Evolutionary conservation across 2,329 filamentous ascomycete species (phyloP).

Genomic region (Alternaria infectoria): DNA sequence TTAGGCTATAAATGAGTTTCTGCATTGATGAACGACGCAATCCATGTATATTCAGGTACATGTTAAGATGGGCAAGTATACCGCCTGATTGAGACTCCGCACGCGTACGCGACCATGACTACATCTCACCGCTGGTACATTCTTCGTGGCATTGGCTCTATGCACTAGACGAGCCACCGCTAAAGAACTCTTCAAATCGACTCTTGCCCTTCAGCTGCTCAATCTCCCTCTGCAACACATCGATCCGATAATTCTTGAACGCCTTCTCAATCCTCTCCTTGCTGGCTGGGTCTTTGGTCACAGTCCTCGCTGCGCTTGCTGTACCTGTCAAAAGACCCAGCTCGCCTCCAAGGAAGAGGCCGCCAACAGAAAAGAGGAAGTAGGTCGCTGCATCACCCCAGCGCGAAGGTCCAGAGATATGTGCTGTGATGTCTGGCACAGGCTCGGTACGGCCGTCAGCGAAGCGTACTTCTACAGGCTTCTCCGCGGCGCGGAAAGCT

Average conservation of each 20-base stretch:
- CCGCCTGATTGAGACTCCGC: background rate
- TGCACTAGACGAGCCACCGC: background rate
- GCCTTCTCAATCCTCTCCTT: slow-evolving; percentile 66
- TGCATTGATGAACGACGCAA: background rate
- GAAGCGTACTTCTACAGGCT: slow-evolving; percentile 68
- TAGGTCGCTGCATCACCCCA: slow-evolving; percentile 68
- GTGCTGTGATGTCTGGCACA: slow-evolving; percentile 65
- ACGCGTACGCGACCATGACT: background rate
- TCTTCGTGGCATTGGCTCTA: background rate
- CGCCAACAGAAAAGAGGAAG: slow-evolving; percentile 66
- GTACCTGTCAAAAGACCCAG: slow-evolving; percentile 65
- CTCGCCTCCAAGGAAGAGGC: slow-evolving; percentile 70
- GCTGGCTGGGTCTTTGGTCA: slow-evolving; percentile 61
- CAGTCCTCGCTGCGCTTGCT: slow-evolving; percentile 59
- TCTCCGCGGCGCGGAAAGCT: slow-evolving; percentile 66
- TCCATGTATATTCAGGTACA: background rate
- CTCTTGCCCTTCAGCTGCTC: slow-evolving; percentile 58
- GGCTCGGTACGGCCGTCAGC: slow-evolving; percentile 64
- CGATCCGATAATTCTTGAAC: slow-evolving; percentile 67
- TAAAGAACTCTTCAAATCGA: slow-evolving; percentile 39
- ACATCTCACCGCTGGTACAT: background rate
- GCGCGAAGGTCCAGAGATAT: slow-evolving; percentile 61
- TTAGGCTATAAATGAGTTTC: too few species aligned
- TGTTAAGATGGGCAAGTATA: background rate
- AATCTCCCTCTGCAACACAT: slow-evolving; percentile 67